Percentiles rank a stretch among this genome's conserved stretches.
Evolutionary conservation across 768 basidiomycete species (phyloP).

Genomic region (Tremella yokohamensis): DNA sequence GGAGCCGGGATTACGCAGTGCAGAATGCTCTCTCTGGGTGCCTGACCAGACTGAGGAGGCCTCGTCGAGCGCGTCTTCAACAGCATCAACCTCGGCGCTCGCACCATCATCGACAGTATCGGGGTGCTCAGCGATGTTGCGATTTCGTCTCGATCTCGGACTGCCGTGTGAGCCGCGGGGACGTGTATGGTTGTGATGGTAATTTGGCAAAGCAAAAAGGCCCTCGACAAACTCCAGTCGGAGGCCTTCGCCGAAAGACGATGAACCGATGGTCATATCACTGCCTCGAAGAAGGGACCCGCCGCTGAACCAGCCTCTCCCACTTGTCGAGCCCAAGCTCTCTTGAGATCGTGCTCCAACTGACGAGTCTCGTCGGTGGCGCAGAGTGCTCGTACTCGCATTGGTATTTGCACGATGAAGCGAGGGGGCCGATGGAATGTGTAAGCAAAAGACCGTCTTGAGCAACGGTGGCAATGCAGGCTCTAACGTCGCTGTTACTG

Average conservation of each 20-base stretch:
- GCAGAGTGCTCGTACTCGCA: conserved; percentile 26
- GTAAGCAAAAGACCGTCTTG: conserved; percentile 29
- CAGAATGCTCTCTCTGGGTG: conserved; percentile 12
- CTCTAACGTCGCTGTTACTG: neutral
- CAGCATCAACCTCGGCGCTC: neutral
- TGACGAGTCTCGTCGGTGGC: conserved; percentile 19
- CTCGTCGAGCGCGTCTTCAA: conserved; percentile 6
- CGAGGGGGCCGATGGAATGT: conserved; percentile 8
- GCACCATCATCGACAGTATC: neutral
- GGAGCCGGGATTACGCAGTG: neutral
- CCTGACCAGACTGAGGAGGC: conserved; percentile 24
- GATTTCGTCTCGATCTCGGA: neutral
- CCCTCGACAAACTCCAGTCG: conserved; percentile 29
- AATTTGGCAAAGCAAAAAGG: conserved; percentile 20
- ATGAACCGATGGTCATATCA: conserved; percentile 22
- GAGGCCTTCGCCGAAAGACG: conserved; percentile 2
- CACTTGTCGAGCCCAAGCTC: conserved; percentile 13
- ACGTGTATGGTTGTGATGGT: neutral
- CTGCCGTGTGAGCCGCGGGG: neutral
- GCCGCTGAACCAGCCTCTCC: conserved; percentile 19
- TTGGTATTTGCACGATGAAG: neutral
- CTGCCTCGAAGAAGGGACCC: conserved; percentile 24
- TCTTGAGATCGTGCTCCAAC: conserved; percentile 9
- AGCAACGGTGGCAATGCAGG: conserved; percentile 9
- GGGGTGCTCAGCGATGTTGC: neutral